These are phyloP conservation scores for Hypoxylon crocopeplum DNA, from an alignment of 495 filamentous ascomycete species.

Conservation along the genomic window DNA sequence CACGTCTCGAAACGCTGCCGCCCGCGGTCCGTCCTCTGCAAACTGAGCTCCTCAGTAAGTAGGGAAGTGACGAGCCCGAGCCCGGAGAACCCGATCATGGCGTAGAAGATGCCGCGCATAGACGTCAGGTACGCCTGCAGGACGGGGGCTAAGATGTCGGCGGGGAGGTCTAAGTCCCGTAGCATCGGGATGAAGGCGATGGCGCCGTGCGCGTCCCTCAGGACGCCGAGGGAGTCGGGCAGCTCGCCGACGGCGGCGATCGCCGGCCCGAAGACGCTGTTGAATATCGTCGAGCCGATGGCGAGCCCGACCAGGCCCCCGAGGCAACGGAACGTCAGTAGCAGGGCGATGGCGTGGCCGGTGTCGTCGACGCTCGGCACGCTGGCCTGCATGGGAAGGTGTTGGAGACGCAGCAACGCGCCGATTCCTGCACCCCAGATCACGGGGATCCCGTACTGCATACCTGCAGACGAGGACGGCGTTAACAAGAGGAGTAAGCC, in stretches of 20 bases:
- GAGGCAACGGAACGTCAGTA: constrained; percentile 49
- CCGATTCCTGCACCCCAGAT: constrained; percentile 42
- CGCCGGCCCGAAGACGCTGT: constrained; percentile 34
- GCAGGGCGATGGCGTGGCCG: constrained; percentile 46
- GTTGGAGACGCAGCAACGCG: constrained; percentile 31
- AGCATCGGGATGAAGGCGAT: constrained; percentile 32
- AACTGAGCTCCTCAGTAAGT: constrained; percentile 24
- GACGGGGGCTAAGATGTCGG: constrained; percentile 16
- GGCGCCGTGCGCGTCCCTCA: constrained; percentile 21
- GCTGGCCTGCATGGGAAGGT: constrained; percentile 48
- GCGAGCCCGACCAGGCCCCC: constrained; percentile 50
- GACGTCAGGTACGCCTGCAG: constrained; percentile 17
- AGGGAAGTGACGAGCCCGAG: constrained; percentile 29
- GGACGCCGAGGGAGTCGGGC: constrained; percentile 14
- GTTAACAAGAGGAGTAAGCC: constrained; percentile 39
- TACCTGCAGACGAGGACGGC: constrained; percentile 11
- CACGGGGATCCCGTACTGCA: constrained; percentile 36
- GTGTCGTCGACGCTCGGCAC: constrained; percentile 45
- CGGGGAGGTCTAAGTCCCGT: constrained; percentile 17
- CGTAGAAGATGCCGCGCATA: constrained; percentile 34
- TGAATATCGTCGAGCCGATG: constrained; percentile 41
- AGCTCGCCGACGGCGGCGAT: constrained; percentile 20
- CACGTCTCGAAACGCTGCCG: constrained; percentile 27
- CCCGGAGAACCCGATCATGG: constrained; percentile 26
- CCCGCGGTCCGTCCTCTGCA: constrained; percentile 30